These are phyloP conservation scores for Mycena maculata DNA, from an alignment of 768 basidiomycete species.

Conservation along the genomic window DNA sequence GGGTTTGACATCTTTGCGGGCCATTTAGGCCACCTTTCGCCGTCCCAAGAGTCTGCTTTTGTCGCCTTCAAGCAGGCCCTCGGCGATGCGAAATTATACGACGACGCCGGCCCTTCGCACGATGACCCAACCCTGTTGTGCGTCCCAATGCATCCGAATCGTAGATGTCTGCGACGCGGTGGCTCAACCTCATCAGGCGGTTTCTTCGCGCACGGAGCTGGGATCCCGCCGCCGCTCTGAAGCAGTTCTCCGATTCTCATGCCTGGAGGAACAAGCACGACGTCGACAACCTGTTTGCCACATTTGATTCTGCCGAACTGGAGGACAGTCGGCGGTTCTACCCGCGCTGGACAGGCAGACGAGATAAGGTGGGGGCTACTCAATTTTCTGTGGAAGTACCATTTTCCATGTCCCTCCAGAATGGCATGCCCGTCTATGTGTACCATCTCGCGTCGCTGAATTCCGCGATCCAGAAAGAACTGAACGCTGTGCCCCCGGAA, in stretches of 20 bases:
- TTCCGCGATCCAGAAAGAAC: constrained; percentile 64
- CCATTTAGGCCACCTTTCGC: constrained; percentile 65
- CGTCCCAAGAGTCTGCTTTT: constrained; percentile 61
- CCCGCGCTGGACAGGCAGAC: constrained; percentile 83
- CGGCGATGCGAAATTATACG: constrained; percentile 63
- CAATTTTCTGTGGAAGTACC: background rate
- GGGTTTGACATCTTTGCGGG: constrained; percentile 51
- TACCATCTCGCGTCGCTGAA: constrained; percentile 75
- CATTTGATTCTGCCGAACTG: constrained; percentile 70
- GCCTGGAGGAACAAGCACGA: constrained; percentile 74
- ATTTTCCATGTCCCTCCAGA: constrained; percentile 47
- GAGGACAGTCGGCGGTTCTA: constrained; percentile 72
- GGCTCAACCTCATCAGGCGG: constrained; percentile 60
- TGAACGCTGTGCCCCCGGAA: constrained; percentile 63
- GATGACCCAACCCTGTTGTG: constrained; percentile 78
- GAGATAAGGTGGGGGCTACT: constrained; percentile 68
- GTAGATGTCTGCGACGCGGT: background rate
- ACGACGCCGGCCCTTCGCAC: constrained; percentile 57
- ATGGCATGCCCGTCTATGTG: constrained; percentile 81
- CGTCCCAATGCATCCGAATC: constrained; percentile 41
- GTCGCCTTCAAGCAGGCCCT: constrained; percentile 66
- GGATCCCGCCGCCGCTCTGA: constrained; percentile 68
- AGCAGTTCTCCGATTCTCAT: constrained; percentile 76
- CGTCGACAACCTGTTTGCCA: constrained; percentile 71
- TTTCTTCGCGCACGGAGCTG: constrained; percentile 86